Base-by-base conservation (phyloP, 495 filamentous ascomycete genomes). In the Penicillium coffeae region DNA sequence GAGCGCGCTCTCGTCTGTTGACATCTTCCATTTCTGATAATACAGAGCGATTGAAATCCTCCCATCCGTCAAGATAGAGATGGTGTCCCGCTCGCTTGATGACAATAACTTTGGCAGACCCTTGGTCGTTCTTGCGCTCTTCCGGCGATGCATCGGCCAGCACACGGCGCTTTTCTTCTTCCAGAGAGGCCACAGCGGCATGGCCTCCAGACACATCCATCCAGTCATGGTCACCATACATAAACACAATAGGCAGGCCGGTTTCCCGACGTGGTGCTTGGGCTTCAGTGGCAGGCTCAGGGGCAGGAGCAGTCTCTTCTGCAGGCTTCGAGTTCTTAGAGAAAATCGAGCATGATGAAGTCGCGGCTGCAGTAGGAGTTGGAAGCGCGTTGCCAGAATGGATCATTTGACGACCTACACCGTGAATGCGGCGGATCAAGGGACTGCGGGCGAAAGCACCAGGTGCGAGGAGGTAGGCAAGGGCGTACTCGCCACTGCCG, bases 201-300 rank as follows among this genome's bases (percentile, higher is more conserved):
- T 80, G 84, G 1, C 93, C 93, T 13, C 92, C 94, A 0, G 80
- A 79, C 10, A 92, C 81, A 56, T 97, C 94, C 93, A 98, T 97
- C 93, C 93, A 98, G 72, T 98, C 93, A 58, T 90, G 81, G 58
- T 95, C 90, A 46, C 93, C 93, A 59, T 98, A 98, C 85, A 96
- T 88, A 58, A 97, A 79, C 9, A 96, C 79, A 22, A 96, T 74
- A 0, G 93, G 93, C 43, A 90, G 73, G 3, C 91, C 92, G 2
- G 77, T 86, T 59, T 95, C 89, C 7, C 79, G 72, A 36, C 53
- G 55, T 40, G 69, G 55, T 1, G 45, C 45, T n/a, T 52, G 30
- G 3, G 60, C 15, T 14, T 50, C 45, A 16, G 54, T 38, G 7
- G 45, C 25, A 33, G 45, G 27, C 15, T 35, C 22, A 20, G 45